These are phyloP conservation scores for Bidens hawaiensis DNA, from an alignment of 140 eudicot genomes.

Conservation along the genomic window DNA sequence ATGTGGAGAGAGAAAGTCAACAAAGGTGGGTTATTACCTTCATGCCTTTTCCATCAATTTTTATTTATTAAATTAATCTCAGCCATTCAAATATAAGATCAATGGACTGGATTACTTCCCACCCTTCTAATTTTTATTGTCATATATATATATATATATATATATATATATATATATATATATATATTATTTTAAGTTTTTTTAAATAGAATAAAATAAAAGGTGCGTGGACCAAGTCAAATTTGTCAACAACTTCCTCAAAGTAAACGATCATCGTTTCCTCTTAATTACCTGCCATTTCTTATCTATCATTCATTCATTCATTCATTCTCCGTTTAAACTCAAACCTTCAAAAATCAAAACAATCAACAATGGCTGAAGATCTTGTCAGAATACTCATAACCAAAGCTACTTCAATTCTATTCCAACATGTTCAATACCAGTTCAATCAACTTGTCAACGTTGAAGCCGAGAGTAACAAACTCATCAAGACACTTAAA, in stretches of 20 bases:
- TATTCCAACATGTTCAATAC: background rate
- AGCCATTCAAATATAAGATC: no score
- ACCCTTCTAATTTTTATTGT: no score
- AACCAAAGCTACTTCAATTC: background rate
- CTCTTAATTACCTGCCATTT: background rate
- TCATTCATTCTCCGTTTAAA: background rate
- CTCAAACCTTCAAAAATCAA: background rate
- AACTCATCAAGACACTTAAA: conserved; percentile 3
- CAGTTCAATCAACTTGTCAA: background rate
- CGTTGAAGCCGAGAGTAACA: background rate
- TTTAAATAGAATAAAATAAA: no score
- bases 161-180: no score
- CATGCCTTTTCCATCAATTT: no score
- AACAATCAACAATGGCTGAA: conserved; percentile 6
- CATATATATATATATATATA: no score
- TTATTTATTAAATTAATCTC: no score
- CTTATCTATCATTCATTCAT: background rate
- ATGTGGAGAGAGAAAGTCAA: no score
- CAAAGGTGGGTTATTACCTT: no score
- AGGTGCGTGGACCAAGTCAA: background rate
- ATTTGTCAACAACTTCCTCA: background rate
- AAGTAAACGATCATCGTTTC: background rate
- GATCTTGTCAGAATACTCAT: conserved; percentile 5
- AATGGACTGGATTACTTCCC: no score
- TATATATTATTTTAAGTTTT: no score